A percentile compares a stretch with the other conserved stretches of the same genome.
Conservation (phyloP, 2,329 filamentous ascomycete species). For the Cercospora sp. region DNA sequence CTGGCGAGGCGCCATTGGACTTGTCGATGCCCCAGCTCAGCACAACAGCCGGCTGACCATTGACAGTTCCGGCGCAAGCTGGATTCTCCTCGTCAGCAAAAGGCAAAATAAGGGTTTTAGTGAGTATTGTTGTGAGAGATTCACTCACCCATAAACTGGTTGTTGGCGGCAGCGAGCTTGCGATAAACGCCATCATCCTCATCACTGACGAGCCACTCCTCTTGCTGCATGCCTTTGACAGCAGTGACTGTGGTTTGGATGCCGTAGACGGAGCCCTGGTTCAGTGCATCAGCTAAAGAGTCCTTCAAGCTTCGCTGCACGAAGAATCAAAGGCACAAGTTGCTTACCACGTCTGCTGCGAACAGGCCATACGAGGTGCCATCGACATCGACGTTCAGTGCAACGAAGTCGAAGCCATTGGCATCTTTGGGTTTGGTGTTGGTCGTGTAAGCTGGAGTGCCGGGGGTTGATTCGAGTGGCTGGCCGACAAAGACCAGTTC, state of each 20-base stretch:
- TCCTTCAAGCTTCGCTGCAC: neutral
- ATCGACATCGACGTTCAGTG: constrained; percentile 19
- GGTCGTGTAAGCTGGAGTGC: constrained; percentile 17
- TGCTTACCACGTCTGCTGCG: constrained; percentile 9
- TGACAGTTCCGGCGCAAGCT: constrained; percentile 19
- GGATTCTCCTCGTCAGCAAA: neutral
- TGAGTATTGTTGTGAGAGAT: neutral
- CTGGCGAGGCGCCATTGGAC: constrained; percentile 1
- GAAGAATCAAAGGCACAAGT: neutral
- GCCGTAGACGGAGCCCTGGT: constrained; percentile 13
- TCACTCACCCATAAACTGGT: constrained; percentile 14
- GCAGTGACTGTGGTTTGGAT: constrained; percentile 12
- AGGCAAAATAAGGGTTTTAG: neutral
- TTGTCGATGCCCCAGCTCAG: constrained; percentile 9
- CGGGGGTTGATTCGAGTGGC: constrained; percentile 13
- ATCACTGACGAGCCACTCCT: constrained; percentile 11
- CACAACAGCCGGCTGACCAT: constrained; percentile 8
- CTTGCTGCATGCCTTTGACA: constrained; percentile 6
- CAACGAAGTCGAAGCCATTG: constrained; percentile 8
- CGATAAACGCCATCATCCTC: neutral
- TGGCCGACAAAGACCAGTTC: constrained; percentile 17
- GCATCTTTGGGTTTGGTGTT: neutral
- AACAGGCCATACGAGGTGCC: constrained; percentile 13
- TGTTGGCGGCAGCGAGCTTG: constrained; percentile 12
- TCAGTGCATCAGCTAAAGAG: neutral